A percentile compares a stretch with the other conserved stretches of the same genome.
Evolutionary conservation across 2,329 filamentous ascomycete genomes (phyloP).

Genomic region (Aspergillus glaucus): DNA sequence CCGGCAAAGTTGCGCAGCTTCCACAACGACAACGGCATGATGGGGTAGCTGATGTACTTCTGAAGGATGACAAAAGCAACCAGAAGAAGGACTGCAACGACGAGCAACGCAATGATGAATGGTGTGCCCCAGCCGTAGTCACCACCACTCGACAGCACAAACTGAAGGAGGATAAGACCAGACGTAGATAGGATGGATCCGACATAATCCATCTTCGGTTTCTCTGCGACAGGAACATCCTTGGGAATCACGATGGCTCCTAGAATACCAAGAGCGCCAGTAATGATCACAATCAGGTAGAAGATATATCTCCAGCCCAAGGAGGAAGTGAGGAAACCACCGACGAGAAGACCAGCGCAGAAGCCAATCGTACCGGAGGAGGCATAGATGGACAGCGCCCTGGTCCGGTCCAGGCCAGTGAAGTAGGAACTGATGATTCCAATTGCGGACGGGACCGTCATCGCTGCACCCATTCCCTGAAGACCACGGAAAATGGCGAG

Average conservation of each 20-base stretch:
- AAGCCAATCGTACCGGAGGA: slow-evolving; percentile 36
- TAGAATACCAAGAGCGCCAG: slow-evolving; percentile 22
- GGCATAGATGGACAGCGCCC: slow-evolving; percentile 34
- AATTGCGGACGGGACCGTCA: slow-evolving; percentile 44
- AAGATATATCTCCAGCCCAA: slow-evolving; percentile 37
- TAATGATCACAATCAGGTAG: slow-evolving; percentile 30
- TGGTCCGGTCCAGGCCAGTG: slow-evolving; percentile 31
- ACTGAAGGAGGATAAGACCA: slow-evolving; percentile 40
- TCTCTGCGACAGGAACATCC: slow-evolving; percentile 27
- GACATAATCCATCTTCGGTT: slow-evolving; percentile 37
- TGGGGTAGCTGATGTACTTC: slow-evolving; percentile 40
- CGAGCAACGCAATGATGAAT: slow-evolving; percentile 39
- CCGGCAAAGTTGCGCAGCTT: slow-evolving; percentile 42
- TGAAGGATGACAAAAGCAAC: slow-evolving; percentile 35
- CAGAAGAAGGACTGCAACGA: slow-evolving; percentile 34
- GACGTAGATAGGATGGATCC: slow-evolving; percentile 39
- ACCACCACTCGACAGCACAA: slow-evolving; percentile 41
- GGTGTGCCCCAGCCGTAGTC: slow-evolving; percentile 44
- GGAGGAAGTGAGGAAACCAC: slow-evolving; percentile 34
- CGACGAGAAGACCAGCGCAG: slow-evolving; percentile 34
- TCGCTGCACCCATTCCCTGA: slow-evolving; percentile 42
- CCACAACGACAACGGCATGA: slow-evolving; percentile 44
- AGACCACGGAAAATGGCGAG: slow-evolving; percentile 37
- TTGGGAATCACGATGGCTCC: slow-evolving; percentile 34
- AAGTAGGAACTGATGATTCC: slow-evolving; percentile 42